Evolutionary conservation across 345 rosid genomes (phyloP).

Genomic region (Psidium guajava): DNA sequence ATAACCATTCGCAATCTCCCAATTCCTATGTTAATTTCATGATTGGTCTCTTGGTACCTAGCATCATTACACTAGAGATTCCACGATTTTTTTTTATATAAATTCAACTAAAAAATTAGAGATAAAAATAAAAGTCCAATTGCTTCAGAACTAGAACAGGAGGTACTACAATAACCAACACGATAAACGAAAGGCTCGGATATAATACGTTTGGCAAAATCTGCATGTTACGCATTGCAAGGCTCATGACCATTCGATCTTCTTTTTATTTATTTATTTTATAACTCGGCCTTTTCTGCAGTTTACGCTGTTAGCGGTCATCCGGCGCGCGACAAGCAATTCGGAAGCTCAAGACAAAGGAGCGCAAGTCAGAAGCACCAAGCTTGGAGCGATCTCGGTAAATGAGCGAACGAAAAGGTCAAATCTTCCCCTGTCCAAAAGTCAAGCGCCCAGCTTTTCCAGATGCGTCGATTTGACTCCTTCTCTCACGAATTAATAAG

Average conservation of each 20-base stretch:
- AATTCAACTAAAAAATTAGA: neutral
- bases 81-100: no score
- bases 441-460: neutral
- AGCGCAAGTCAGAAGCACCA: neutral
- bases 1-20: neutral
- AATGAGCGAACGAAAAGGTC: neutral
- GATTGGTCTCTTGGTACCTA: neutral
- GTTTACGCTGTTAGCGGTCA: neutral
- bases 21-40: neutral
- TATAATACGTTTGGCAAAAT: neutral
- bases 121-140: neutral
- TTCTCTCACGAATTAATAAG: neutral
- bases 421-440: neutral
- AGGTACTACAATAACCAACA: neutral
- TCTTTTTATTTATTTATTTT: no score
- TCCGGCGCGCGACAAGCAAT: neutral
- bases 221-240: neutral
- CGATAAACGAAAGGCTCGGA: neutral
- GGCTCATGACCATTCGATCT: neutral
- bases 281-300: neutral
- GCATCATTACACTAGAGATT: neutral
- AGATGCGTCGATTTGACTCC: neutral
- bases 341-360: neutral
- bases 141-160: neutral
- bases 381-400: neutral